Evolutionary conservation across 2,329 filamentous ascomycete species (phyloP).

Genomic region (Bipolaris zeicola): DNA sequence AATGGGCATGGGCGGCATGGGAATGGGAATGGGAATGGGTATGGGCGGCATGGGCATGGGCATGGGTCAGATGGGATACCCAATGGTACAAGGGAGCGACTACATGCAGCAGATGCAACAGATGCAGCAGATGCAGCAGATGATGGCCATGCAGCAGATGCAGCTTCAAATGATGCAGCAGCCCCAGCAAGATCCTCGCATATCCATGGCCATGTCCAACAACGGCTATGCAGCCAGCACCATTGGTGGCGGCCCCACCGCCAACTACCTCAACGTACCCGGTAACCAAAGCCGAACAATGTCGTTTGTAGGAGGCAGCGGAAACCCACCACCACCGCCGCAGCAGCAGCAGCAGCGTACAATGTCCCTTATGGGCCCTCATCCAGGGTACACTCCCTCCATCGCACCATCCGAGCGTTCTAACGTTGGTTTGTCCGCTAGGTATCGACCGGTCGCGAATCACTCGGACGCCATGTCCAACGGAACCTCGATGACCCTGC

Average conservation of each 20-base stretch:
- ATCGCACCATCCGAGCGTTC: slow-evolving; percentile 96
- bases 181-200: slow-evolving; percentile 32
- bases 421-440: slow-evolving; percentile 85
- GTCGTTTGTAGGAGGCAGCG: slow-evolving; percentile 50
- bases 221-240: slow-evolving; percentile 27
- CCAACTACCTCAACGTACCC: slow-evolving; percentile 34
- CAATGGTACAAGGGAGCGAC: slow-evolving; percentile 75
- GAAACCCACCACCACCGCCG: slow-evolving; percentile 39
- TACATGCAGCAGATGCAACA: slow-evolving; percentile 89
- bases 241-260: slow-evolving; percentile 23
- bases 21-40: slow-evolving; percentile 26
- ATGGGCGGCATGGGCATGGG: slow-evolving; percentile 34
- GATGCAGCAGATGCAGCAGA: slow-evolving; percentile 62
- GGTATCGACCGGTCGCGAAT: slow-evolving; percentile 84
- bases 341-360: slow-evolving; percentile 53
- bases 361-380: slow-evolving; percentile 37
- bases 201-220: slow-evolving; percentile 33
- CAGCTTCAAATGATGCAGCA: slow-evolving; percentile 67
- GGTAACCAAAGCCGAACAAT: slow-evolving; percentile 52
- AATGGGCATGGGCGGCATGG: slow-evolving; percentile 42
- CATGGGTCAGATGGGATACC: slow-evolving; percentile 49
- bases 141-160: slow-evolving; percentile 45
- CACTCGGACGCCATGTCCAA: slow-evolving; percentile 38
- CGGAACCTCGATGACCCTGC: slow-evolving; percentile 41
- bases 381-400: slow-evolving; percentile 75